Base-by-base conservation (phyloP, 2,329 filamentous ascomycete species). In the Diaporthe batatas region DNA sequence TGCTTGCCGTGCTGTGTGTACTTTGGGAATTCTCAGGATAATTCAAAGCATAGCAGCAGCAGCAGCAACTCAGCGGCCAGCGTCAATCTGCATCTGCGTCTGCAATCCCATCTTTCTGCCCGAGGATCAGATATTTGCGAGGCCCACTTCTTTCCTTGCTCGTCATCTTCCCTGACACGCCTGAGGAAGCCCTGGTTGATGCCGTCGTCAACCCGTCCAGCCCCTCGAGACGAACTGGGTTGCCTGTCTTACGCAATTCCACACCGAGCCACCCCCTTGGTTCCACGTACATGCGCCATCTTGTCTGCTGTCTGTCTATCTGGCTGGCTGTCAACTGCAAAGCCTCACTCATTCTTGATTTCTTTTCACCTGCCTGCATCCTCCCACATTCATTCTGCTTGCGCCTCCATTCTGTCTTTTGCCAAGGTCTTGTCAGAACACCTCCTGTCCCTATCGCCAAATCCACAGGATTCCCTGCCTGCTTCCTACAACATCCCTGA, bases 211-310 rank as follows among this genome's bases (percentile, higher is more conserved):
- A 65, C 59, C 49, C 21, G 14, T 65, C 29, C 59, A 49, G 59
- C 29, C 59, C 29, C 44, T 47, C 39, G 21, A 65, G 44, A 65
- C 59, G 36, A 59, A 59, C 57, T 25, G 59, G 44, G 18, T 42
- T 49, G 62, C 36, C 62, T 65, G 62, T 51, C 62, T 65, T 65
- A 36, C 62, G 62, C 62, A 65, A 65, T 51, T 65, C 62, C 62
- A 65, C 62, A 65, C 62, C 44, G 62, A 51, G 32, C 29, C 47
- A 51, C 62, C 62, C 62, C 44, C 39, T 11, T 51, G 62, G 44
- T 65, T 51, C 62, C 62, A 64, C 42, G 42, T 34, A 64, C 62
- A 32, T 64, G 21, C 32, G n/a, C 42, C 57, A 14, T 14, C 11
- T 42, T 42, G 39, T 42, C 39, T n/a, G n/a, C n/a, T n/a, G n/a